Evolutionary conservation across 2,329 filamentous ascomycete genomes (phyloP), one percentile per base, ranked within the genome.

Genomic region (Phyllosticta citrichinensis): DNA sequence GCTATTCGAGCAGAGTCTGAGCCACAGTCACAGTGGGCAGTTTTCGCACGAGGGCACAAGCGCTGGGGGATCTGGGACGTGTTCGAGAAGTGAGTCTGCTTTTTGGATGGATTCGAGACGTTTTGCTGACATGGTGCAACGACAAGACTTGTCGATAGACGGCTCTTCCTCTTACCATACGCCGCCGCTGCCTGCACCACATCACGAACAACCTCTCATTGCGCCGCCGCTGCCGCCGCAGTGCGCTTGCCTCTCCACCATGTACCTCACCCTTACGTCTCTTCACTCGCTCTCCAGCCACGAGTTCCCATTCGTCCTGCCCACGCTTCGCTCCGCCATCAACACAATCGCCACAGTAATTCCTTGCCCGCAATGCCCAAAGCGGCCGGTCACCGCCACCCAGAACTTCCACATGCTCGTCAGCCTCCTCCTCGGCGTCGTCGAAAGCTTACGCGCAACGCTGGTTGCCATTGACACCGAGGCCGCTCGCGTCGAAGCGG

Each of bases 231-330:
- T n/a, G 12, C 20, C 35, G 4, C 51, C 56, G 19, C 67, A 68
- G 14, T 80, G 78, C 66, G 71, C 73, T 56, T 80, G 78, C 63
- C 73, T 80, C 35, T 75, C 74, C 9, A 71, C 71, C n/a, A 75
- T 77, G 60, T 80, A 78, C 65, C 69, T 80, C 2, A 74, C 74
- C 1, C 68, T 79, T 22, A 72, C 70, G 19, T 73, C 71, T 52
- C 70, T 81, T 19, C 47, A 62, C 14, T 33, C 50, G 2, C 24
- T 53, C 33, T 24, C 61, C 14, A 35, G 40, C 14, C 27, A 55
- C 56, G 40, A 56, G 24, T 81, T 81, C 63, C 79, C 79, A 0
- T 71, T 70, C 56, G 69, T 75, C 6, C 67, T 80, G 5, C 66
- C 72, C 12, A 70, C 71, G 1, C 68, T 81, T 8, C 74, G 75